Conservation (phyloP, 2,329 filamentous ascomycete genomes). For the Blastomyces silverae region DNA sequence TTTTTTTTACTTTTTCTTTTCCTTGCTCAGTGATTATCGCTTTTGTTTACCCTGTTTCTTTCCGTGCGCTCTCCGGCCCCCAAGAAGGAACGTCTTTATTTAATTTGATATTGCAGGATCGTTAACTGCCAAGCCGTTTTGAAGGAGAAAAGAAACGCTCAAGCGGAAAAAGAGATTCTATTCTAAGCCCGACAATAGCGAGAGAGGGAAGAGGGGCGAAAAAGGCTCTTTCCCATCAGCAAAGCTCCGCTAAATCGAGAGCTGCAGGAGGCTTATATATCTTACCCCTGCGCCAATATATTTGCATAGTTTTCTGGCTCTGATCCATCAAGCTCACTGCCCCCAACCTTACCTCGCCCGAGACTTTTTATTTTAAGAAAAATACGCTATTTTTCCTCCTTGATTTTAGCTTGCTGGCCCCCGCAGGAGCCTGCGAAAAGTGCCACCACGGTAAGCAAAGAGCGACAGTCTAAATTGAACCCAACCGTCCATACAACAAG, state of each 20-base stretch:
- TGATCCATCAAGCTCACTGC: not conserved
- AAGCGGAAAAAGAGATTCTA: constrained; percentile 6
- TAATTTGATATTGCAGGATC: constrained; percentile 9
- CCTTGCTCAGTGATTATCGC: too few relatives aligned
- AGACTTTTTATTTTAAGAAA: not conserved
- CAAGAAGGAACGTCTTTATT: not conserved
- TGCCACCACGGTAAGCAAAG: not conserved
- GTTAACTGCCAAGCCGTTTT: constrained; percentile 2
- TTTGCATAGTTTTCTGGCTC: not conserved
- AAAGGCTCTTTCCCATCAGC: constrained; percentile 1
- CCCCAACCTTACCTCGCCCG: not conserved
- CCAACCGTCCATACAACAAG: not conserved
- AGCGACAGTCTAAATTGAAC: not conserved
- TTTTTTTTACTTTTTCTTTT: not conserved
- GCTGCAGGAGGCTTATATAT: constrained; percentile 9
- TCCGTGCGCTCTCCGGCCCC: not conserved
- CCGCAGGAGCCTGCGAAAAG: not conserved
- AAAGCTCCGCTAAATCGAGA: not conserved
- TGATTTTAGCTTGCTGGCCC: not conserved
- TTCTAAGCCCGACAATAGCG: not conserved
- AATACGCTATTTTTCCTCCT: not conserved
- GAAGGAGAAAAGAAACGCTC: not conserved
- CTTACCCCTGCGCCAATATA: not conserved
- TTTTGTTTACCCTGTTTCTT: constrained; percentile 2
- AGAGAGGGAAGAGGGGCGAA: not conserved